Evolutionary conservation across 1,284 basidiomycete genomes (phyloP), one percentile per base, ranked within the genome.

Genomic region (Macrocybe sp.): DNA sequence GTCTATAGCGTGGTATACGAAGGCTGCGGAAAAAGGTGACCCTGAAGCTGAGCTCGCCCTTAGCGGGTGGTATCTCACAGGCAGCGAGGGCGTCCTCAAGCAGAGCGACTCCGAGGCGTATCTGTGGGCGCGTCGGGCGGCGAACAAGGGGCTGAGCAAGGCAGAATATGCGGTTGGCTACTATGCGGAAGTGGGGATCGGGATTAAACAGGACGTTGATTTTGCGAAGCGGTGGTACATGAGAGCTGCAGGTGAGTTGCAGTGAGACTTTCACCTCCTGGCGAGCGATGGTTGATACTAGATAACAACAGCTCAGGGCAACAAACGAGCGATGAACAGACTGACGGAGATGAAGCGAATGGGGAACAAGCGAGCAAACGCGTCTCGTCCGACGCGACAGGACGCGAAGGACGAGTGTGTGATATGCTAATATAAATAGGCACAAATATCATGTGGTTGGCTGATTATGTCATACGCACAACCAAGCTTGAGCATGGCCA

Each of bases 201-300:
- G 97, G 22, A 89, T 97, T 60, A 94, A 94, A 70, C 89, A 92
- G 59, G 95, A 99, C 61, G 67, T 94, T 39, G 97, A 98, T 54
- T 89, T 96, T 64, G 94, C 97, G 12, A 98, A 97, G 70, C 78
- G 91, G 58, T 99, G 96, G 95, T 99, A 99, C 67, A 96, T 97
- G 91, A 83, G 97, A 38, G 92, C 94, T 41, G 92, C 94, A 54
- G 92, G 92, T 96, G 58, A 52, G 88, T 78, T 34, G 38, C 52
- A 31, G 52, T 41, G 53, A 36, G 12, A 22, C 4, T 22, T 4
- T 22, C 22, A 22, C 22, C 22, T 22, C 2, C 2, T 3, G 4
- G 22, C 22, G 2, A 22, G 2, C 1, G 2, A 4, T 22, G 22
- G 22, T 22, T 22, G 22, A 22, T 0, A 22, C 22, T 22, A 3